Conservation (phyloP, 2,329 filamentous ascomycete genomes). For the Talaromyces sp. region DNA sequence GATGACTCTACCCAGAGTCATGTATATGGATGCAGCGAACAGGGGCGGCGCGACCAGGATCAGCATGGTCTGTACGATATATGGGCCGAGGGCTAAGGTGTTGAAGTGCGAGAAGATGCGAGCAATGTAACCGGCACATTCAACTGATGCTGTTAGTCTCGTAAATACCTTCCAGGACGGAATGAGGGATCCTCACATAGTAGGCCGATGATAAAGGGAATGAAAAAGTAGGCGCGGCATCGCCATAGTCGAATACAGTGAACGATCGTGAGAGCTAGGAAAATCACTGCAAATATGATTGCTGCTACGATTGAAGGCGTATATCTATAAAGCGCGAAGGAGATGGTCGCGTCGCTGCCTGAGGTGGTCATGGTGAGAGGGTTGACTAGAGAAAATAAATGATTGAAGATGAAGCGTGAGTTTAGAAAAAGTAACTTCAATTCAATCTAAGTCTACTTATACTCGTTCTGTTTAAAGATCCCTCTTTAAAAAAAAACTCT, state of each 20-base stretch:
- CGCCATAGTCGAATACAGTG: background rate
- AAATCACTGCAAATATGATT: background rate
- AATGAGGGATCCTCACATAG: background rate
- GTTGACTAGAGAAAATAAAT: background rate
- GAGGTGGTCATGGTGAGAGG: background rate
- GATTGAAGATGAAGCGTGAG: background rate
- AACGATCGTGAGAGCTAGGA: background rate
- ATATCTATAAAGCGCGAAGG: background rate
- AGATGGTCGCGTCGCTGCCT: background rate
- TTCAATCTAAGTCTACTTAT: no score
- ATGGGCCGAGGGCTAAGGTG: background rate
- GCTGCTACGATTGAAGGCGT: background rate
- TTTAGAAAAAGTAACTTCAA: no score
- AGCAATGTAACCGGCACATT: conserved; percentile 1
- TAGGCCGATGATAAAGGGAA: background rate
- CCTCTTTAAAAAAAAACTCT: no score
- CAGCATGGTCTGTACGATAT: conserved; percentile 4
- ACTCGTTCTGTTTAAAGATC: background rate
- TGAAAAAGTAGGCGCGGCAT: background rate
- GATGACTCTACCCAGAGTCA: conserved; percentile 35
- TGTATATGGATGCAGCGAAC: conserved; percentile 36
- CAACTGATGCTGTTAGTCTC: background rate
- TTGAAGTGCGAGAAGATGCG: background rate
- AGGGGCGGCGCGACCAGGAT: conserved; percentile 35
- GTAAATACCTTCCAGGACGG: background rate